Percentiles rank a stretch among this genome's conserved stretches.
Evolutionary conservation across 805 yeast genomes (phyloP).

Genomic region (Yarrowia osloensis): DNA sequence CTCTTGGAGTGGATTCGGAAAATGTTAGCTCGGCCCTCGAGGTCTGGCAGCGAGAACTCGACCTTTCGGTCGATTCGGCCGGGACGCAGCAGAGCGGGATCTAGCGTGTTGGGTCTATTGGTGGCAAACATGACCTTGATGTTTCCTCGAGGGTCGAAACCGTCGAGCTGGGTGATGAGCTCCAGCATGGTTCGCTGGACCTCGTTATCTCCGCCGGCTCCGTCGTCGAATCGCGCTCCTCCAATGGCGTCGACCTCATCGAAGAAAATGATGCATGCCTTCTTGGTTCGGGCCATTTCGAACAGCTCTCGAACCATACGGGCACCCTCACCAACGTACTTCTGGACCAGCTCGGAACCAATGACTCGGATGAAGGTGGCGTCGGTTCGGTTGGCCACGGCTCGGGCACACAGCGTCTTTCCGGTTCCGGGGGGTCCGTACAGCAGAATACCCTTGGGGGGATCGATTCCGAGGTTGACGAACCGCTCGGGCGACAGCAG

Average conservation of each 20-base stretch:
- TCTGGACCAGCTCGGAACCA: conserved; percentile 97
- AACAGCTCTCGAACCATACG: conserved; percentile 98
- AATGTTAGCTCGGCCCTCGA: conserved; percentile 97
- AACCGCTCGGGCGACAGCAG: conserved; percentile 93
- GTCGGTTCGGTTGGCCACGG: conserved; percentile 98
- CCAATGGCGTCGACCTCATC: conserved; percentile 99
- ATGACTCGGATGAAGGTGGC: conserved; percentile 98
- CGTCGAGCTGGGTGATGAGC: conserved; percentile 95
- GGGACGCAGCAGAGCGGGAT: conserved; percentile 96
- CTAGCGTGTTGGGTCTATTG: conserved; percentile 95
- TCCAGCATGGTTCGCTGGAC: conserved; percentile 99
- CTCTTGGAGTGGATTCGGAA: conserved; percentile 96
- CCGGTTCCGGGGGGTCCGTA: conserved; percentile 99
- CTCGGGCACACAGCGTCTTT: conserved; percentile 96
- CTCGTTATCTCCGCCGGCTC: conserved; percentile 99
- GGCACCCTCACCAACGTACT: conserved; percentile 99
- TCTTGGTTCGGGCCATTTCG: conserved; percentile 98
- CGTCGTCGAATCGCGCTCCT: conserved; percentile 99
- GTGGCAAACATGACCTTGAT: conserved; percentile 99
- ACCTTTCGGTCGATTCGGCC: conserved; percentile 99
- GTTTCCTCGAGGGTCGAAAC: conserved; percentile 98
- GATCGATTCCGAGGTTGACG: conserved; percentile 95
- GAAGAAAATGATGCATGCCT: conserved; percentile 96
- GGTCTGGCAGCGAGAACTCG: conserved; percentile 92
- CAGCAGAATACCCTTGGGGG: conserved; percentile 94